Base-by-base conservation (phyloP, 1,284 basidiomycete genomes). In the Ceratorhiza oryzae-sativae region DNA sequence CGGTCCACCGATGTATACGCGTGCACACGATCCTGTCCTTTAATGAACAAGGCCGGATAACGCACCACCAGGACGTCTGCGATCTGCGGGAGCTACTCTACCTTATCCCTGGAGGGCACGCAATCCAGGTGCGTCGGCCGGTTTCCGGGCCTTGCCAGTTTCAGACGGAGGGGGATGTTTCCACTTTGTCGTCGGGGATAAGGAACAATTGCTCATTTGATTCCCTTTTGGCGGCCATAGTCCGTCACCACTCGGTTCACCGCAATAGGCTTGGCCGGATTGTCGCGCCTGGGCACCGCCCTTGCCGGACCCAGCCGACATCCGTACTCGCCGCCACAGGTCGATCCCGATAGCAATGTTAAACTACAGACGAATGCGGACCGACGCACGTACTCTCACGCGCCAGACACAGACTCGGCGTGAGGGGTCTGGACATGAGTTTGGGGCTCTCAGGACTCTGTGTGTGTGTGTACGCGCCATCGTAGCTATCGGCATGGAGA, bases 11-110 rank as follows among this genome's bases (percentile, higher is more conserved):
- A 39, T 49, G 51, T 13, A 15, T 70, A 41, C 67, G 67, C 25
- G 30, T 70, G 41, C 67, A 70, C 55, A 70, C 67, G 53, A 58
- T 70, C 53, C 42, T 70, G 4, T 70, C 67, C 27, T 70, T 70
- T 42, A 70, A 70, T 55, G 67, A 70, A 30, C 67, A 70, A 70
- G 55, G 55, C 20, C 53, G 55, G 55, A 70, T 70, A 58, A 70
- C 49, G 23, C 67, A 59, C 32, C 55, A 70, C 45, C 51, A 70
- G 25, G 67, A 70, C 30, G 27, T 70, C 18, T 70, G 55, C 65
- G 67, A 70, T 39, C 27, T 59, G 13, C 53, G 67, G 42, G 55
- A 59, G 20, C n/a, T 70, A 32, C 55, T 70, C 30, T 48, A 70
- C 20, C 55, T 70, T 36, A 45, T 70, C 67, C 67, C 67, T 58